These are phyloP conservation scores for Aspergillus taichungensis DNA, from an alignment of 495 filamentous ascomycete genomes.

Conservation along the genomic window DNA sequence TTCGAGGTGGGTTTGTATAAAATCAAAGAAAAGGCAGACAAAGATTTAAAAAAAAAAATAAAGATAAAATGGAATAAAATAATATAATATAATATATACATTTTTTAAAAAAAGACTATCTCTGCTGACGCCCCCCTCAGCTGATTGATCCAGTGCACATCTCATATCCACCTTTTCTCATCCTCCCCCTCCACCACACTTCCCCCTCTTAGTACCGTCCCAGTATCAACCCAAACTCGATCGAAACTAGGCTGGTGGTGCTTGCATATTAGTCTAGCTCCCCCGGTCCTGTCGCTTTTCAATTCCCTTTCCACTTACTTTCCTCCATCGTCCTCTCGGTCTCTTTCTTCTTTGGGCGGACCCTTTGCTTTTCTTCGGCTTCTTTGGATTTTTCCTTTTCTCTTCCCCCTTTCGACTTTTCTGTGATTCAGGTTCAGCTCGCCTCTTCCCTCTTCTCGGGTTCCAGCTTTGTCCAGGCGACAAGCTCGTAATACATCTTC, in stretches of 20 bases:
- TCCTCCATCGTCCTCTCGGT: not conserved
- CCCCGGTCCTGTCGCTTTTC: slow-evolving; percentile 12
- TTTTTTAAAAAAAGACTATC: slow-evolving; percentile 24
- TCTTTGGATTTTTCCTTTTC: slow-evolving; percentile 7
- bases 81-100: slow-evolving; percentile 7
- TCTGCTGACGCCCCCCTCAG: slow-evolving; percentile 16
- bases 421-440: slow-evolving; percentile 5
- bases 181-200: slow-evolving; percentile 5
- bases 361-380: not conserved
- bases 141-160: slow-evolving; percentile 28
- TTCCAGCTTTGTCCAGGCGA: slow-evolving; percentile 24
- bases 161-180: slow-evolving; percentile 13
- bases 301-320: slow-evolving; percentile 10
- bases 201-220: slow-evolving; percentile 5
- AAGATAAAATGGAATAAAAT: slow-evolving; percentile 11
- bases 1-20: not conserved
- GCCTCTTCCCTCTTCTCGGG: slow-evolving; percentile 6
- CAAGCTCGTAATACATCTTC: slow-evolving; percentile 10
- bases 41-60: not conserved
- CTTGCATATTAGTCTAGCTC: slow-evolving; percentile 18
- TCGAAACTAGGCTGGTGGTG: slow-evolving; percentile 10
- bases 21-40: not conserved
- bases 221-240: too few relatives aligned
- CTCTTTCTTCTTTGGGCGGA: too few relatives aligned
- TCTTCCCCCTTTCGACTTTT: too few relatives aligned